Evolutionary conservation across 2,329 filamentous ascomycete species (phyloP).

Genomic region (Podosphaera xanthii): DNA sequence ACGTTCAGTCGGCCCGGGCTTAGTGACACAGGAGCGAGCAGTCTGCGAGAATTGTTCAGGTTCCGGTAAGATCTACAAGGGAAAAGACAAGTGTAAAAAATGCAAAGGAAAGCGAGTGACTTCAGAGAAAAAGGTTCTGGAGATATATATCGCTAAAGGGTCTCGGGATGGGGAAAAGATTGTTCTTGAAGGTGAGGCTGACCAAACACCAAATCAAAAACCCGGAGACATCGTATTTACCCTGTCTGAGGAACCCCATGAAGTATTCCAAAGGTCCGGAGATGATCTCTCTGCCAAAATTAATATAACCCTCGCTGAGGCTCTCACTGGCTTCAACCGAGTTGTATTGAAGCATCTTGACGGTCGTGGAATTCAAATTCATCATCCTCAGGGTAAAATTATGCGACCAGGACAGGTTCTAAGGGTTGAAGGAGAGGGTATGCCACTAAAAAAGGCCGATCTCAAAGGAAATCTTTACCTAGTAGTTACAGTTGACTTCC

Average conservation of each 20-base stretch:
- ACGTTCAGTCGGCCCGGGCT: slow-evolving; percentile 63
- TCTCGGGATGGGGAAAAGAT: slow-evolving; percentile 75
- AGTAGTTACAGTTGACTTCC: slow-evolving; percentile 68
- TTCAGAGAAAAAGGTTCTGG: slow-evolving; percentile 78
- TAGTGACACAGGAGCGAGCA: slow-evolving; percentile 61
- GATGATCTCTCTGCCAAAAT: slow-evolving; percentile 67
- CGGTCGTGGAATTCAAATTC: slow-evolving; percentile 66
- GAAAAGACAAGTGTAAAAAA: slow-evolving; percentile 97
- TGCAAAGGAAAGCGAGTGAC: slow-evolving; percentile 83
- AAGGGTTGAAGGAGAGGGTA: slow-evolving; percentile 73
- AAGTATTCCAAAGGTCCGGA: slow-evolving; percentile 60
- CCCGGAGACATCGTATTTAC: slow-evolving; percentile 89
- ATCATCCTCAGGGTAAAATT: slow-evolving; percentile 60
- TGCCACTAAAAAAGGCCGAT: slow-evolving; percentile 79
- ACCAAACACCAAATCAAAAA: slow-evolving; percentile 70
- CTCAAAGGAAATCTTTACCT: slow-evolving; percentile 71
- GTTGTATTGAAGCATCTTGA: slow-evolving; percentile 85
- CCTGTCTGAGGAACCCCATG: slow-evolving; percentile 59
- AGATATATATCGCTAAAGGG: slow-evolving; percentile 86
- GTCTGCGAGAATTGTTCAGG: slow-evolving; percentile 68
- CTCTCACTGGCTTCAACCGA: slow-evolving; percentile 70
- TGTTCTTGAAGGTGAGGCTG: slow-evolving; percentile 75
- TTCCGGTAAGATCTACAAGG: slow-evolving; percentile 68
- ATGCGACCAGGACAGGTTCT: slow-evolving; percentile 66
- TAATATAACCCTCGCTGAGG: slow-evolving; percentile 59